A percentile compares a stretch with the other conserved stretches of the same genome.
Conservation (phyloP, 2,329 filamentous ascomycete species). For the Colletotrichum karsti region DNA sequence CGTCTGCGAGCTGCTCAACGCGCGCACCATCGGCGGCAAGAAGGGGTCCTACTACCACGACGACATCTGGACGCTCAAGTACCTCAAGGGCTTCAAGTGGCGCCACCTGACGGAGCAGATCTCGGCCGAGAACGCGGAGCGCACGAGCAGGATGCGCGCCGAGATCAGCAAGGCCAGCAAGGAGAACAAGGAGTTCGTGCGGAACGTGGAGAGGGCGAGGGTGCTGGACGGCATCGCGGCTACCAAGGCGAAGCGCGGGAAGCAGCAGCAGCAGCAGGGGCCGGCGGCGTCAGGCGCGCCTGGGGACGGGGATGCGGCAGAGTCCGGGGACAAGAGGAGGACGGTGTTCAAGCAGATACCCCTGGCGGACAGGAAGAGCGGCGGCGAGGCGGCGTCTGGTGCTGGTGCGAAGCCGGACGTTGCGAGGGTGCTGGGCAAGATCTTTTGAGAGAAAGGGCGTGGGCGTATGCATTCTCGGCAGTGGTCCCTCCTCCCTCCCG, state of each 20-base stretch:
- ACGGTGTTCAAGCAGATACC: constrained; percentile 74
- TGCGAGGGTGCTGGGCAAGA: constrained; percentile 69
- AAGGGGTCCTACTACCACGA: constrained; percentile 86
- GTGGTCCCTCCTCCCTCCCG: not conserved
- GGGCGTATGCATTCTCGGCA: not conserved
- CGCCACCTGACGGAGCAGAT: constrained; percentile 79
- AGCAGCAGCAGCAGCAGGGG: constrained; percentile 38
- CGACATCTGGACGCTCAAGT: constrained; percentile 86
- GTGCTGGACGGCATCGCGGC: constrained; percentile 78
- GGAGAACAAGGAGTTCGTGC: constrained; percentile 84
- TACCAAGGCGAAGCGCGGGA: constrained; percentile 59
- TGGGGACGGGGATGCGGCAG: constrained; percentile 31
- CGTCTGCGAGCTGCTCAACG: constrained; percentile 80
- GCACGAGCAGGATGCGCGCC: constrained; percentile 77
- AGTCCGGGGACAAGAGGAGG: too few species aligned
- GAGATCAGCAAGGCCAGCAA: constrained; percentile 79
- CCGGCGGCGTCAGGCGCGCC: constrained; percentile 29
- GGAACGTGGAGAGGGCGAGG: constrained; percentile 82
- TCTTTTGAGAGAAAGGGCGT: constrained; percentile 54
- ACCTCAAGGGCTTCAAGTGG: constrained; percentile 88
- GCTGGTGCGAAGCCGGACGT: constrained; percentile 62
- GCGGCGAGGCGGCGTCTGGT: constrained; percentile 50
- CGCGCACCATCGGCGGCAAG: constrained; percentile 81
- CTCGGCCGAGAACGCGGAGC: constrained; percentile 81
- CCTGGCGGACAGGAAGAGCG: constrained; percentile 59